phyloP scores from a whole-genome alignment of 2,329 filamentous ascomycete species.

The Neoarthrinium moseri region DNA sequence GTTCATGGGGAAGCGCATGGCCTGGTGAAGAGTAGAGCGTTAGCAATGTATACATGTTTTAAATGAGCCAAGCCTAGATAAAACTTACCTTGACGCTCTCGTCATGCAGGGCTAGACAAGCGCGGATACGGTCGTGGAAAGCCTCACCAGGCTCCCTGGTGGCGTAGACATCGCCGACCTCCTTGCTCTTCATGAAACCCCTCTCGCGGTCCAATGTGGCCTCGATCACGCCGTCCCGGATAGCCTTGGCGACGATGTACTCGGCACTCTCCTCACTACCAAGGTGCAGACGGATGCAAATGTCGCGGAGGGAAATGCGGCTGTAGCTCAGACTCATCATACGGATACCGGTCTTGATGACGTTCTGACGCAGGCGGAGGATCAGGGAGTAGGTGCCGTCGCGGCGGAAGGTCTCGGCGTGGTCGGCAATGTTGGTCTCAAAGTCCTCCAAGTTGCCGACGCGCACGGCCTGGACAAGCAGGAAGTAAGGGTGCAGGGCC shows the following conservation, averaged over 20 bases:
- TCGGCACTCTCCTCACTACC: conserved; percentile 97
- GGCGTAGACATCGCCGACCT: conserved; percentile 92
- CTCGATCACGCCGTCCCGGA: conserved; percentile 95
- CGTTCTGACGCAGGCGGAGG: conserved; percentile 91
- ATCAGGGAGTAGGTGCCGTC: conserved; percentile 96
- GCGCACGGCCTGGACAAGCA: conserved; percentile 90
- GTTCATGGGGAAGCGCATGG: conserved; percentile 99
- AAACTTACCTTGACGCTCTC: conserved; percentile 89
- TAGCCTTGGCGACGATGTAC: conserved; percentile 98
- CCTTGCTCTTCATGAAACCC: conserved; percentile 98
- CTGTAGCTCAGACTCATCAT: conserved; percentile 99
- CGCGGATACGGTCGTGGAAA: conserved; percentile 94
- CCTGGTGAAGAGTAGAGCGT: too few species aligned
- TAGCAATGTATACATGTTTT: neutral
- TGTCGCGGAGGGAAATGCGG: conserved; percentile 93
- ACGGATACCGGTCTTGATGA: conserved; percentile 98
- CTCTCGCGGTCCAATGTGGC: conserved; percentile 90
- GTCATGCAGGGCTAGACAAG: conserved; percentile 88
- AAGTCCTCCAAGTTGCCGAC: conserved; percentile 96
- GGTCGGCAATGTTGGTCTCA: conserved; percentile 77
- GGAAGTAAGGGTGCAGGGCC: conserved; percentile 87
- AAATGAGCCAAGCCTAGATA: too few species aligned
- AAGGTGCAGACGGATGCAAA: conserved; percentile 90
- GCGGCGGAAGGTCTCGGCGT: conserved; percentile 82
- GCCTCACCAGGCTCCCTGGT: conserved; percentile 94